A percentile compares a stretch with the other conserved stretches of the same genome.
phyloP scores from a whole-genome alignment of 108 stramenopile genomes.

The Mayamaea pseudoterrestris region DNA sequence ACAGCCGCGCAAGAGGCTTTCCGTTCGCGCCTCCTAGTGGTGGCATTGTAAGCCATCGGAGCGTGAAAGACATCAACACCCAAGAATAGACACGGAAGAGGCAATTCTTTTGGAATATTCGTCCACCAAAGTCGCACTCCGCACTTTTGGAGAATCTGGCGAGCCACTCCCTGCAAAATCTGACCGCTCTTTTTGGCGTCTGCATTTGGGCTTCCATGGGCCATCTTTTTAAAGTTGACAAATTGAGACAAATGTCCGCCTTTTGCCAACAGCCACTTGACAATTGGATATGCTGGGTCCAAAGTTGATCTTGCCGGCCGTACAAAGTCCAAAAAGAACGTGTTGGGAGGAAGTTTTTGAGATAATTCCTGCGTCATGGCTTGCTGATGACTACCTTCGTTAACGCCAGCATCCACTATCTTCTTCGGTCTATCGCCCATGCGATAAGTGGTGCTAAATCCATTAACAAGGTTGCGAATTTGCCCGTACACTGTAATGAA shows the following conservation, averaged over 20 bases:
- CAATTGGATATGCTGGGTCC: constrained; percentile 42
- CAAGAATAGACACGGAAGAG: constrained; percentile 44
- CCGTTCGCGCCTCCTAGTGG: constrained; percentile 19
- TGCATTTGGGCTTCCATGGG: constrained; percentile 26
- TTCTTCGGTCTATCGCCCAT: constrained; percentile 21
- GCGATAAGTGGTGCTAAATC: constrained; percentile 25
- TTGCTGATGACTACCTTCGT: constrained; percentile 26
- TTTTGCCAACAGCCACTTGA: constrained; percentile 22
- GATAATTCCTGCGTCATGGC: constrained; percentile 29
- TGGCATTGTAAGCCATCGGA: constrained; percentile 34
- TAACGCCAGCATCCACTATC: constrained; percentile 20
- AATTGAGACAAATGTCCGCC: constrained; percentile 15
- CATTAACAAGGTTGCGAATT: constrained; percentile 27
- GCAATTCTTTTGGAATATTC: constrained; percentile 28
- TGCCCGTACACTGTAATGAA: too few relatives aligned
- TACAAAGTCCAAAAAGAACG: constrained; percentile 35
- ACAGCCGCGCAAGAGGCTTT: constrained; percentile 60
- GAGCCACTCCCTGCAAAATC: constrained; percentile 39
- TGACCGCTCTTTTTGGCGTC: constrained; percentile 20
- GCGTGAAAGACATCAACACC: constrained; percentile 60
- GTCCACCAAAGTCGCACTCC: constrained; percentile 50
- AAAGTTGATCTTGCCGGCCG: constrained; percentile 25
- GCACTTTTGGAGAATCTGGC: constrained; percentile 48
- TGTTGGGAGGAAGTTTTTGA: constrained; percentile 8
- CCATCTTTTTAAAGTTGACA: constrained; percentile 45